Percentiles rank a stretch among this genome's conserved stretches.
Evolutionary conservation across 176 grass and related monocot genomes (phyloP).

Genomic region (Eragrostis nindensis): DNA sequence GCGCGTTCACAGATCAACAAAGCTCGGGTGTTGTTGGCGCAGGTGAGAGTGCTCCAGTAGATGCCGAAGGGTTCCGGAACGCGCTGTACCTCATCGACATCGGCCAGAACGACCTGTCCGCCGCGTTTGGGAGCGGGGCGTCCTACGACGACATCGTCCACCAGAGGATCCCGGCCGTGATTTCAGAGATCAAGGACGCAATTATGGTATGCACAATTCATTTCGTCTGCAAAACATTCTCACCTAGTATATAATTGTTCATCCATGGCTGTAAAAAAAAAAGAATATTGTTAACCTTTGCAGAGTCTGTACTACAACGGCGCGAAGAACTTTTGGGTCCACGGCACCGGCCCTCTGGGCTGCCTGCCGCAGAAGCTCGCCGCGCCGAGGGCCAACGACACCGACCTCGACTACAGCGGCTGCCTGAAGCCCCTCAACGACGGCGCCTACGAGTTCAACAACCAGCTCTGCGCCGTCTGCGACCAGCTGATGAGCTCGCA

Average conservation of each 20-base stretch:
- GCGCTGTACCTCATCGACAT: conserved; percentile 74
- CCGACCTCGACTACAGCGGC: conserved; percentile 54
- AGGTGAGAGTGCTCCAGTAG: conserved; percentile 26
- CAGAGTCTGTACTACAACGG: conserved; percentile 57
- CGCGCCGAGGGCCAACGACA: conserved; percentile 30
- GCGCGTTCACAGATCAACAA: neutral
- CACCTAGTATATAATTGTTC: no score
- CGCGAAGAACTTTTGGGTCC: conserved; percentile 64
- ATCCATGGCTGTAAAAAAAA: neutral
- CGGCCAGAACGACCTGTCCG: conserved; percentile 69
- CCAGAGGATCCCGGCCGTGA: conserved; percentile 44
- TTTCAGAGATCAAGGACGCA: conserved; percentile 59
- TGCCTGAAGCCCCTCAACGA: conserved; percentile 55
- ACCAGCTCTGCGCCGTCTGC: conserved; percentile 36
- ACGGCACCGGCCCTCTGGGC: conserved; percentile 62
- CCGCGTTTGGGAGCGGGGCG: conserved; percentile 18
- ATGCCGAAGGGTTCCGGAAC: conserved; percentile 52
- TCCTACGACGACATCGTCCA: conserved; percentile 47
- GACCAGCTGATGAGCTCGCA: conserved; percentile 41
- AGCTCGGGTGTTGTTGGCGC: neutral
- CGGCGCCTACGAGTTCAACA: conserved; percentile 57
- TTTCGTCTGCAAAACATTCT: neutral
- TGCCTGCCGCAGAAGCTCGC: conserved; percentile 66
- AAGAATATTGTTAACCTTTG: neutral
- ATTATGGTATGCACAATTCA: conserved; percentile 38